phyloP scores from a whole-genome alignment of 2,329 filamentous ascomycete genomes.

The Coleophoma crateriformis region DNA sequence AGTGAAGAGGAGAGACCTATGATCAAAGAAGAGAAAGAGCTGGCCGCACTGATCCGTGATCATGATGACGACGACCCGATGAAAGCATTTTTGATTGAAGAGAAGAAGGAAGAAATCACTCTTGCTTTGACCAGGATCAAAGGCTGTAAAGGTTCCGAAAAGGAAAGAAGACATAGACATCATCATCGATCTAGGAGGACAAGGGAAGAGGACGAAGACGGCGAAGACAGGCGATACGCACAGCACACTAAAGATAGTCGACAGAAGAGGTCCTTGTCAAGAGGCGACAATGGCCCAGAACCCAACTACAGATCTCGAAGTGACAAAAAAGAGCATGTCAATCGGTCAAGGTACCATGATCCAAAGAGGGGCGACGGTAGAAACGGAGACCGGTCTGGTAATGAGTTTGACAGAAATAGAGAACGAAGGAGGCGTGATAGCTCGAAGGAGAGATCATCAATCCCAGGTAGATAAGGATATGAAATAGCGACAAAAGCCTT shows the following conservation, averaged over 20 bases:
- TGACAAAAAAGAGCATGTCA: no score
- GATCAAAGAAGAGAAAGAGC: slow-evolving; percentile 76
- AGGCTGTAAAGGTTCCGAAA: slow-evolving; percentile 17
- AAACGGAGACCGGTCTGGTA: no score
- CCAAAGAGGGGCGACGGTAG: no score
- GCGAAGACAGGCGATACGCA: slow-evolving; percentile 7
- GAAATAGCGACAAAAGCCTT: no score
- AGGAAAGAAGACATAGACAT: slow-evolving; percentile 17
- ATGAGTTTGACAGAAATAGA: no score
- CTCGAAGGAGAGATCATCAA: no score
- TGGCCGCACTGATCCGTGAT: slow-evolving; percentile 67
- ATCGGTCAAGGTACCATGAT: no score
- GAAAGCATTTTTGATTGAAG: slow-evolving; percentile 83
- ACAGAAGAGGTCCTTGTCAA: slow-evolving; percentile 11
- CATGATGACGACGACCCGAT: slow-evolving; percentile 97
- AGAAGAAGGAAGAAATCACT: slow-evolving; percentile 86
- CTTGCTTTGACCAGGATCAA: slow-evolving; percentile 56
- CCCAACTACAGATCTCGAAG: no score
- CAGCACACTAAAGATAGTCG: slow-evolving; percentile 8
- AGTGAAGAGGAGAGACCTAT: slow-evolving; percentile 47
- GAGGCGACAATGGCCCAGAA: slow-evolving; percentile 6
- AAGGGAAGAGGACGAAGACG: slow-evolving; percentile 7
- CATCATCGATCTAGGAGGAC: slow-evolving; percentile 15
- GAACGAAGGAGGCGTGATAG: no score
- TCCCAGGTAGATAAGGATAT: no score